Evolutionary conservation across 2,329 filamentous ascomycete species (phyloP).

Genomic region (Stylonectria norvegica): DNA sequence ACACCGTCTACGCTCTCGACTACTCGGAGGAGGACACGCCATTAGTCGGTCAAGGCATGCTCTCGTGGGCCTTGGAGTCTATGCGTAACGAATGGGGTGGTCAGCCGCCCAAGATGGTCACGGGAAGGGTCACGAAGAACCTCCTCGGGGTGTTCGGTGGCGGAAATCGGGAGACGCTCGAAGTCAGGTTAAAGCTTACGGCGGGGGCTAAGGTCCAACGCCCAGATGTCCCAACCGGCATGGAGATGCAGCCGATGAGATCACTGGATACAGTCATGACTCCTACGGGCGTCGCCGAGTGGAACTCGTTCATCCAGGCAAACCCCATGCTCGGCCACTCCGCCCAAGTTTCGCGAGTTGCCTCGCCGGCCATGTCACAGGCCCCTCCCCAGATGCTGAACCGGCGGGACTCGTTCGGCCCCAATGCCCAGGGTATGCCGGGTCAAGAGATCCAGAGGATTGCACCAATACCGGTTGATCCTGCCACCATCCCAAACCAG

Average conservation of each 20-base stretch:
- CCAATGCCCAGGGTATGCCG: conserved; percentile 18
- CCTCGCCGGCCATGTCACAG: conserved; percentile 38
- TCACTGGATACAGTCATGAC: conserved; percentile 38
- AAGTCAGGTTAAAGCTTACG: conserved; percentile 86
- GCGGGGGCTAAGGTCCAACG: conserved; percentile 61
- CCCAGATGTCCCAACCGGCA: conserved; percentile 22
- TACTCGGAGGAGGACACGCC: conserved; percentile 94
- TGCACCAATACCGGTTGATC: conserved; percentile 33
- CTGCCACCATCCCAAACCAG: conserved; percentile 19
- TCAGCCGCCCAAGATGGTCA: conserved; percentile 70
- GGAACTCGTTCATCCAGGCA: conserved; percentile 72
- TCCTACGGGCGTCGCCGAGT: conserved; percentile 66
- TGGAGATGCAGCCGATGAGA: conserved; percentile 23
- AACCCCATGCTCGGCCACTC: conserved; percentile 54
- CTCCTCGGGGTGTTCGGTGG: conserved; percentile 78
- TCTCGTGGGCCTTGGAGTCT: conserved; percentile 72
- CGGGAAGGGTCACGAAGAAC: conserved; percentile 86
- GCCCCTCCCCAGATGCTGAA: conserved; percentile 19
- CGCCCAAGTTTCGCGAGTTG: conserved; percentile 32
- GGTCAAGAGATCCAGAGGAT: conserved; percentile 33
- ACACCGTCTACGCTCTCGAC: conserved; percentile 95
- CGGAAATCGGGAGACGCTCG: conserved; percentile 80
- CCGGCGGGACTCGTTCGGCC: conserved; percentile 29
- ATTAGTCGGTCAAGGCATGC: conserved; percentile 90
- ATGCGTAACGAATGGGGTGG: conserved; percentile 38